Conservation (phyloP, 2,329 filamentous ascomycete genomes). For the Leptographium procerum region DNA sequence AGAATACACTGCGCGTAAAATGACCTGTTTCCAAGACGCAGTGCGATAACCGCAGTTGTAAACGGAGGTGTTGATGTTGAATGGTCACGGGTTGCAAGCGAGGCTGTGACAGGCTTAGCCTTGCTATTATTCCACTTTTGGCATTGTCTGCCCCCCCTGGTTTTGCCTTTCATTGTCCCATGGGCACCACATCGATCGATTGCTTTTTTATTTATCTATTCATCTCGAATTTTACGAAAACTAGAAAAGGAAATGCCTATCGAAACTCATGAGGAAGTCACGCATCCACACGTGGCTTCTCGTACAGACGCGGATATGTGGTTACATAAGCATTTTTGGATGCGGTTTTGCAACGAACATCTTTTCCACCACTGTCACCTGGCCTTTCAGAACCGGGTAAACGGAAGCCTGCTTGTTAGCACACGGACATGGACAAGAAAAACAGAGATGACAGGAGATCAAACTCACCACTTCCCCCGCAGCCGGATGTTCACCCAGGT, state of each 20-base stretch:
- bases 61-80: not conserved
- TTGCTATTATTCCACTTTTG: constrained; percentile 11
- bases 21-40: not conserved
- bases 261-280: no score
- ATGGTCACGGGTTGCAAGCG: not conserved
- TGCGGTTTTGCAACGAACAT: not conserved
- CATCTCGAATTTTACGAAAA: not conserved
- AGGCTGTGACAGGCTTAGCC: constrained; percentile 1
- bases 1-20: not conserved
- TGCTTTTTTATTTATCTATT: not conserved
- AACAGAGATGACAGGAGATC: not conserved
- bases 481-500: constrained; percentile 79
- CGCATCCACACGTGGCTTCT: not conserved
- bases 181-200: not conserved
- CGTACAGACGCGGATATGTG: not conserved
- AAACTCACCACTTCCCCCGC: constrained; percentile 67
- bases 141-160: constrained; percentile 6
- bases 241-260: not conserved
- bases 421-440: not conserved
- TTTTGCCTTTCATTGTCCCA: not conserved
- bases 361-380: not conserved
- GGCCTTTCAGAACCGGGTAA: constrained; percentile 21
- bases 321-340: not conserved
- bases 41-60: not conserved
- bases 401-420: constrained; percentile 21